A percentile compares a stretch with the other conserved stretches of the same genome.
Evolutionary conservation across 192 early-diverging fungal species (phyloP).

Genomic region (Linnemannia zychae): DNA sequence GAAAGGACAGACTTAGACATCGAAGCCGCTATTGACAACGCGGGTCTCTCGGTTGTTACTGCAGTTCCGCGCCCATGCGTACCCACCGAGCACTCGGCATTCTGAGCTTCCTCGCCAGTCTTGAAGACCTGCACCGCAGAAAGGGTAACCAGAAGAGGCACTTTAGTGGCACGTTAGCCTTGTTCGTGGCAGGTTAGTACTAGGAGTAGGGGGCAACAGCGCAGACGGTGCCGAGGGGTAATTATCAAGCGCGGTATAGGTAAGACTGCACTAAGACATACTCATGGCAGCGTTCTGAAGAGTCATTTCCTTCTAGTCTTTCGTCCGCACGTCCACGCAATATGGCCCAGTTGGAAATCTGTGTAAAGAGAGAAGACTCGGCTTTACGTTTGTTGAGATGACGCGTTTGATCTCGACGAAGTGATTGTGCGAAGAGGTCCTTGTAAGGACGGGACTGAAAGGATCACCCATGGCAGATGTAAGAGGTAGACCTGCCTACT

Average conservation of each 20-base stretch:
- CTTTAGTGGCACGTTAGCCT: neutral
- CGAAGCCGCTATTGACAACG: slow-evolving; percentile 25
- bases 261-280: neutral
- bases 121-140: neutral
- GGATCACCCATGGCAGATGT: too few species aligned
- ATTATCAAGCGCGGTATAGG: neutral
- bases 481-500: too few species aligned
- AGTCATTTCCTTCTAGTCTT: slow-evolving; percentile 13
- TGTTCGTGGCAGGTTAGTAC: too few species aligned
- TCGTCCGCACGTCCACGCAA: neutral
- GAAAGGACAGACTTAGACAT: slow-evolving; percentile 3
- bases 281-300: slow-evolving; percentile 1
- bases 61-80: slow-evolving; percentile 15
- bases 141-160: slow-evolving; percentile 5
- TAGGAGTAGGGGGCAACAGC: neutral
- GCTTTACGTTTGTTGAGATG: too few species aligned
- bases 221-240: neutral
- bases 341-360: neutral
- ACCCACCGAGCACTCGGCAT: neutral
- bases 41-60: slow-evolving; percentile 14
- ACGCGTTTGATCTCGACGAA: too few species aligned
- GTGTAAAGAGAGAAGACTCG: too few species aligned
- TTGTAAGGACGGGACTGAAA: too few species aligned
- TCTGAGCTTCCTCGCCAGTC: neutral
- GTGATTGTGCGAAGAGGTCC: too few species aligned